Conservation (phyloP, 2,329 filamentous ascomycete genomes). For the Zymoseptoria ardabiliae region DNA sequence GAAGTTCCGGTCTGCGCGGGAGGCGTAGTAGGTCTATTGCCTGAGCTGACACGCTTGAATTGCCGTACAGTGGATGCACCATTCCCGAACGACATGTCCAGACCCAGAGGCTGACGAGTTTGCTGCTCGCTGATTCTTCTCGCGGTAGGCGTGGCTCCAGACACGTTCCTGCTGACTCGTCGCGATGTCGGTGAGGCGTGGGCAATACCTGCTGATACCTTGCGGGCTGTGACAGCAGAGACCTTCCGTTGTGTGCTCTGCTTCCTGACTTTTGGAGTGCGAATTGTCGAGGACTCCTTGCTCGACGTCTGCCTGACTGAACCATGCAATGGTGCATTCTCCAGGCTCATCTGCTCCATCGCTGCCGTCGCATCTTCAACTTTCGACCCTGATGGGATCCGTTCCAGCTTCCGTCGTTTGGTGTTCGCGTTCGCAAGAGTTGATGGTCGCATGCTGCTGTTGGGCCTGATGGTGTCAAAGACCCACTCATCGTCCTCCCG, state of each 20-base stretch:
- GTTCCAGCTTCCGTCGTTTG: slow-evolving; percentile 42
- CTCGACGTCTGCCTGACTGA: slow-evolving; percentile 16
- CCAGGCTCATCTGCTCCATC: slow-evolving; percentile 37
- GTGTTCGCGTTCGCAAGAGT: slow-evolving; percentile 41
- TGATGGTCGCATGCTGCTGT: slow-evolving; percentile 52
- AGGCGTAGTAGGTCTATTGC: slow-evolving; percentile 16
- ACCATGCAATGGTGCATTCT: slow-evolving; percentile 33
- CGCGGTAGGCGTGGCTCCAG: slow-evolving; percentile 36
- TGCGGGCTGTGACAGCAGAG: slow-evolving; percentile 33
- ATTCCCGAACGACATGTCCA: slow-evolving; percentile 91
- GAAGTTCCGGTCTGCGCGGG: slow-evolving; percentile 15
- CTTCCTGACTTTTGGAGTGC: slow-evolving; percentile 27
- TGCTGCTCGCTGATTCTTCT: slow-evolving; percentile 36
- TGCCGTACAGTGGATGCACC: slow-evolving; percentile 84
- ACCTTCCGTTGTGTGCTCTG: slow-evolving; percentile 30
- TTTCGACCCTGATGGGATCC: slow-evolving; percentile 36
- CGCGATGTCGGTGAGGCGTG: slow-evolving; percentile 28
- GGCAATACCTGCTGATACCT: slow-evolving; percentile 24
- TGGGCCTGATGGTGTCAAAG: slow-evolving; percentile 80
- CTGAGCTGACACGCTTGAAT: slow-evolving; percentile 72
- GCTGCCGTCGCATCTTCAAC: slow-evolving; percentile 32
- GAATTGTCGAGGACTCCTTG: slow-evolving; percentile 31
- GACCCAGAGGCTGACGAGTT: slow-evolving; percentile 61
- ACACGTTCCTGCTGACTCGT: slow-evolving; percentile 27
- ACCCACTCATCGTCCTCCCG: slow-evolving; percentile 82